These are phyloP conservation scores for Syzygium grande DNA, from an alignment of 345 rosid genomes.

Conservation along the genomic window DNA sequence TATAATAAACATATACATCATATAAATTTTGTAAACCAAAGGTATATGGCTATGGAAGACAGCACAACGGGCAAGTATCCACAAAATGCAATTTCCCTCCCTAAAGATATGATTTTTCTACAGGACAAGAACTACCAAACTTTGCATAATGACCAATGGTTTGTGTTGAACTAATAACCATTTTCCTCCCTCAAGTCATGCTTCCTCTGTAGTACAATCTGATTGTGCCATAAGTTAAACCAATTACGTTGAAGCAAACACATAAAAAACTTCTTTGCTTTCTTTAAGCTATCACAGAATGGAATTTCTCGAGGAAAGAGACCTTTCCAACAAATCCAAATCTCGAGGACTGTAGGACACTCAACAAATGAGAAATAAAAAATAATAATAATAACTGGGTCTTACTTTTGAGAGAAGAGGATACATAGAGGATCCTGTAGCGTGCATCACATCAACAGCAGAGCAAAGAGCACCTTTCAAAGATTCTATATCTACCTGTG, in stretches of 20 bases:
- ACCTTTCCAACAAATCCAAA: neutral
- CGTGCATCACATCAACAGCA: slow-evolving; percentile 88
- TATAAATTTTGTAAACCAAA: neutral
- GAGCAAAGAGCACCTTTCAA: slow-evolving; percentile 76
- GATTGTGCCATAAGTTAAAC: neutral
- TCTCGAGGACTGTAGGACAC: neutral
- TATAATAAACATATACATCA: neutral
- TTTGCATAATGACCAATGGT: neutral
- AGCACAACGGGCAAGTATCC: neutral
- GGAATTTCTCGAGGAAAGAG: neutral
- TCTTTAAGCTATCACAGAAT: neutral
- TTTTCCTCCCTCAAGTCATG: neutral
- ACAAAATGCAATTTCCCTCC: neutral
- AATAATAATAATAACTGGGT: neutral
- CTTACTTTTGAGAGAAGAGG: slow-evolving; percentile 68
- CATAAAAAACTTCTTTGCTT: neutral
- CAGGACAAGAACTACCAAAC: neutral
- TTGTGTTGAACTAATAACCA: neutral
- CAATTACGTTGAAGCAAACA: neutral
- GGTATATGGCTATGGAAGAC: neutral
- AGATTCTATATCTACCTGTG: slow-evolving; percentile 74
- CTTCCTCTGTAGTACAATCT: neutral
- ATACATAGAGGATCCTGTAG: slow-evolving; percentile 73
- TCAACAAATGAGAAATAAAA: neutral
- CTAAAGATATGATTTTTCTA: neutral